Evolutionary conservation across 2,329 filamentous ascomycete species (phyloP).

Genomic region (Venturiaceae sp.): DNA sequence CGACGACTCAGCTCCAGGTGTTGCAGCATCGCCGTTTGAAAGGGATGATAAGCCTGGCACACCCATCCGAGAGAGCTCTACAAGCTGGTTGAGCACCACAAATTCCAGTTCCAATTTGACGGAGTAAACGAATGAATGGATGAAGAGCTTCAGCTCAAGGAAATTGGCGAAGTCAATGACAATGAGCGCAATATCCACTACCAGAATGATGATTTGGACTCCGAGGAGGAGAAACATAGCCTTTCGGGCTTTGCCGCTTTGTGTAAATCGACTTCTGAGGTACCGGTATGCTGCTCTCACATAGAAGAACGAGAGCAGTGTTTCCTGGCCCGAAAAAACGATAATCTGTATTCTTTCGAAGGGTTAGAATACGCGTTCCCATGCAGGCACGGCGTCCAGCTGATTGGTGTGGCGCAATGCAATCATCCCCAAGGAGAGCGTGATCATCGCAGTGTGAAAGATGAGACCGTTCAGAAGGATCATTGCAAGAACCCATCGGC

Average conservation of each 20-base stretch:
- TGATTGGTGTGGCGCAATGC: neutral
- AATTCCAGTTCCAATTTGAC: conserved; percentile 16
- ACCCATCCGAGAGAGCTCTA: conserved; percentile 1
- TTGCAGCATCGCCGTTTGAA: neutral
- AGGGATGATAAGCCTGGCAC: conserved; percentile 1
- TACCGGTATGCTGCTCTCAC: conserved; percentile 1
- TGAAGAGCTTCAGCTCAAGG: neutral
- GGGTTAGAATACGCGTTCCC: neutral
- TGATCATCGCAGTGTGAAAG: neutral
- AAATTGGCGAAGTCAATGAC: neutral
- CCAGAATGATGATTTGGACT: conserved; percentile 5
- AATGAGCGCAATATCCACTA: conserved; percentile 5
- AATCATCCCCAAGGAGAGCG: neutral
- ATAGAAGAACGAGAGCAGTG: neutral
- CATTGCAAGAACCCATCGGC: conserved; percentile 44
- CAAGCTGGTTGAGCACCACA: conserved; percentile 13
- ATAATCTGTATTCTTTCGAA: conserved; percentile 1
- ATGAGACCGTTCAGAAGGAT: conserved; percentile 47
- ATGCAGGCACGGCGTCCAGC: neutral
- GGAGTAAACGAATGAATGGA: conserved; percentile 2
- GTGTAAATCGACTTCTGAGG: neutral
- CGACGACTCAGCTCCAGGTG: neutral
- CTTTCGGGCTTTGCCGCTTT: neutral
- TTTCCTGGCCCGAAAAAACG: neutral
- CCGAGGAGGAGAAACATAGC: conserved; percentile 5